phyloP scores from a whole-genome alignment of 2,329 filamentous ascomycete species.

The Colletotrichum plurivorum region DNA sequence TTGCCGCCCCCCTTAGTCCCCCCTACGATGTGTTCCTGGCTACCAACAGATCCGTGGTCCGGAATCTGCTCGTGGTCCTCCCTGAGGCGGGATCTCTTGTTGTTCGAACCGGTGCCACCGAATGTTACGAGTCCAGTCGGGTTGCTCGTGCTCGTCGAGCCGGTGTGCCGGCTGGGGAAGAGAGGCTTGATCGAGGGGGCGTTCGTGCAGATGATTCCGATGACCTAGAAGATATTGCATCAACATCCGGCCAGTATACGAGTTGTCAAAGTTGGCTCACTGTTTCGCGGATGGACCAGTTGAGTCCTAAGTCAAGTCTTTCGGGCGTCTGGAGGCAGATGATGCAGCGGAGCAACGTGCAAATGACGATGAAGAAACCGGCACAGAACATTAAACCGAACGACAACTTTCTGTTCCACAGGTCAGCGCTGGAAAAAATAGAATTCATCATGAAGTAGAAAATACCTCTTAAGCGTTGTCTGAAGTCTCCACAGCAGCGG shows the following conservation, averaged over 20 bases:
- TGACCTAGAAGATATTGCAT: neutral
- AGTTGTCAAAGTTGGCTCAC: neutral
- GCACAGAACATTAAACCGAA: conserved; percentile 41
- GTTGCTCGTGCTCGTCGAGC: conserved; percentile 16
- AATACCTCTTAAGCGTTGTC: conserved; percentile 26
- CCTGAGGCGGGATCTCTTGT: conserved; percentile 23
- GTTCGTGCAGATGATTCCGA: conserved; percentile 36
- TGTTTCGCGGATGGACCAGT: conserved; percentile 42
- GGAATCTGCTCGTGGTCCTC: conserved; percentile 18
- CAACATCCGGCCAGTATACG: neutral
- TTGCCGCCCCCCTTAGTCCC: neutral
- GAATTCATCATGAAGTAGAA: neutral
- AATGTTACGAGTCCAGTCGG: conserved; percentile 32
- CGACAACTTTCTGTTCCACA: conserved; percentile 27
- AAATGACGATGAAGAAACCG: conserved; percentile 41
- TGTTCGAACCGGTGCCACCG: conserved; percentile 22
- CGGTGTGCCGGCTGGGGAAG: conserved; percentile 23
- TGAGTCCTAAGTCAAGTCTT: conserved; percentile 30
- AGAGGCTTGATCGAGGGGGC: conserved; percentile 34
- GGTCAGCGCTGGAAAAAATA: neutral
- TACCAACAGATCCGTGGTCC: conserved; percentile 25
- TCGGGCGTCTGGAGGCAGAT: conserved; percentile 32
- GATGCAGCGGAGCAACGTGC: conserved; percentile 39
- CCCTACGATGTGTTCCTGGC: conserved; percentile 32
- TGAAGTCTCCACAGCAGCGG: conserved; percentile 34